Percentiles rank a stretch among this genome's conserved stretches.
Evolutionary conservation across 257 asterid species (phyloP).

Genomic region (Apocynum venetum): DNA sequence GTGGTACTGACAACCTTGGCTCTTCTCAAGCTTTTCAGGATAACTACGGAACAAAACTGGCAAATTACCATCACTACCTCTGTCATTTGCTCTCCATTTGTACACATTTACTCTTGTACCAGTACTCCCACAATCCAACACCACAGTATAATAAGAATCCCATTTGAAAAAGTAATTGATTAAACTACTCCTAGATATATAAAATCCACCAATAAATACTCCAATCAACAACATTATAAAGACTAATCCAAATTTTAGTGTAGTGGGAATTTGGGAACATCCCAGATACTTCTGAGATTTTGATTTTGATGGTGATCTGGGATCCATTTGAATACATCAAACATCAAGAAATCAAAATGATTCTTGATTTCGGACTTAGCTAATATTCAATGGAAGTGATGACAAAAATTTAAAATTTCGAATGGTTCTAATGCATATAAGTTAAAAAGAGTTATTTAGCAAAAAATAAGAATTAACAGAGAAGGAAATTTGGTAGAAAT

Average conservation of each 20-base stretch:
- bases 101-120: slow-evolving; percentile 75
- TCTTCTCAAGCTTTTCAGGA: slow-evolving; percentile 45
- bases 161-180: slow-evolving; percentile 13
- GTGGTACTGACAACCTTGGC: slow-evolving; percentile 58
- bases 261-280: slow-evolving; percentile 22
- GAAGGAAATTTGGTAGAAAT: neutral
- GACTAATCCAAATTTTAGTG: slow-evolving; percentile 28
- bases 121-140: slow-evolving; percentile 86
- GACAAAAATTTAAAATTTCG: too few relatives aligned
- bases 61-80: slow-evolving; percentile 28
- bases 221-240: slow-evolving; percentile 29
- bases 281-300: slow-evolving; percentile 32
- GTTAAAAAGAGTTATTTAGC: neutral
- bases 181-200: slow-evolving; percentile 19
- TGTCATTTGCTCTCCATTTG: slow-evolving; percentile 45
- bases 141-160: slow-evolving; percentile 54
- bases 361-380: neutral
- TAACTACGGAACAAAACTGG: slow-evolving; percentile 57
- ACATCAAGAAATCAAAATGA: neutral
- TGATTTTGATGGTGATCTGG: slow-evolving; percentile 65
- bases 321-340: slow-evolving; percentile 46
- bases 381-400: neutral
- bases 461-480: neutral
- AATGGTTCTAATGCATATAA: neutral
- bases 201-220: slow-evolving; percentile 34